These are phyloP conservation scores for Tricladium varicosporioides DNA, from an alignment of 2,329 filamentous ascomycete genomes.

Conservation along the genomic window DNA sequence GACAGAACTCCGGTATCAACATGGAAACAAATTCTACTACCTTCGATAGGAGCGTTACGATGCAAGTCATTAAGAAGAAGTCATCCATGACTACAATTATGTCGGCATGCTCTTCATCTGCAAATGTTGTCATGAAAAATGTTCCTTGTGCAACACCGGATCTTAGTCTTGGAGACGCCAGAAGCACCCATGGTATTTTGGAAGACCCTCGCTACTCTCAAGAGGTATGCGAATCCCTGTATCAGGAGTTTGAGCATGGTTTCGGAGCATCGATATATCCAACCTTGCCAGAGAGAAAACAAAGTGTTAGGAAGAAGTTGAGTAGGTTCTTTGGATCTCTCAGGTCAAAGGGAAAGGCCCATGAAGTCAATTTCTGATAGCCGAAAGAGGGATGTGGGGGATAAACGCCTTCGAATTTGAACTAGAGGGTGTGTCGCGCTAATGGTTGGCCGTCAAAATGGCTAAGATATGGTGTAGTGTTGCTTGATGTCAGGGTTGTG, in stretches of 20 bases:
- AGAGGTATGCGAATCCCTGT: not conserved
- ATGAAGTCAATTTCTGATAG: not conserved
- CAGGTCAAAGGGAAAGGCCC: slow-evolving; percentile 1
- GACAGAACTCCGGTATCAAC: not conserved
- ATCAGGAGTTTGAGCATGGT: not conserved
- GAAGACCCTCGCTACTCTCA: not conserved
- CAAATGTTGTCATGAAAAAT: not conserved
- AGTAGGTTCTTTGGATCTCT: slow-evolving; percentile 13
- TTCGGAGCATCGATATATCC: not conserved
- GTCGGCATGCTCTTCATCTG: not conserved
- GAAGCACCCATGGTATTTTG: not conserved
- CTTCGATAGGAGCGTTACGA: not conserved
- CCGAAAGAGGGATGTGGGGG: too few species aligned
- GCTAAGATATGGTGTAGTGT: too few species aligned
- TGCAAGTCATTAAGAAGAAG: not conserved
- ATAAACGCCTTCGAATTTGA: too few species aligned
- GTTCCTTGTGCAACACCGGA: not conserved
- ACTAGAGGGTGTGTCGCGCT: too few species aligned
- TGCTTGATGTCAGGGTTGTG: too few species aligned
- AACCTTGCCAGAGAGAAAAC: not conserved
- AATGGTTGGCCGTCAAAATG: too few species aligned
- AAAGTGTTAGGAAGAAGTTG: slow-evolving; percentile 14
- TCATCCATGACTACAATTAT: not conserved
- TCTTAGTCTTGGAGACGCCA: not conserved
- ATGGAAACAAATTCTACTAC: not conserved